Conservation (phyloP, 2,329 filamentous ascomycete species). For the Leptographium galeiforme region DNA sequence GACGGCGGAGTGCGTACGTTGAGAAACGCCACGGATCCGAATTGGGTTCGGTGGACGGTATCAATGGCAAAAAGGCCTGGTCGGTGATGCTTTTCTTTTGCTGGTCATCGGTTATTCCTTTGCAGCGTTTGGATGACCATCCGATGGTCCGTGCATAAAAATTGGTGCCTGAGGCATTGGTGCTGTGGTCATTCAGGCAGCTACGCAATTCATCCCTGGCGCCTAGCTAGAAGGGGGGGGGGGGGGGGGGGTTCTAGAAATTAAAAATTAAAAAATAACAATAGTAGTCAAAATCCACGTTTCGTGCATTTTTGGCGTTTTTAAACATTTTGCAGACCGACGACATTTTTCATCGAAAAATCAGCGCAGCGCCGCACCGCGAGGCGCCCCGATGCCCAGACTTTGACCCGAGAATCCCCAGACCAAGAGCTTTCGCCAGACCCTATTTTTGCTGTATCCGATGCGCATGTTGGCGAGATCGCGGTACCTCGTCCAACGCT, state of each 20-base stretch:
- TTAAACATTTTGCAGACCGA: slow-evolving; percentile 37
- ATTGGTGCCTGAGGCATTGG: slow-evolving; percentile 3
- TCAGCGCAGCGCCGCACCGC: slow-evolving; percentile 30
- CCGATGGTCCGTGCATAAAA: slow-evolving; percentile 7
- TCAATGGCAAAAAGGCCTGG: not conserved
- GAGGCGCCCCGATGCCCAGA: slow-evolving; percentile 43
- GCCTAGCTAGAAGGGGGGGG: too few relatives aligned
- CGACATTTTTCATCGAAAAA: slow-evolving; percentile 26
- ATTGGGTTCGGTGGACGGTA: slow-evolving; percentile 1
- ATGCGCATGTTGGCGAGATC: slow-evolving; percentile 45
- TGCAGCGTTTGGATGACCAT: slow-evolving; percentile 8
- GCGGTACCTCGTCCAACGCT: slow-evolving; percentile 32
- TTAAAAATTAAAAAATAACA: slow-evolving; percentile 4
- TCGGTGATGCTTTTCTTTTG: slow-evolving; percentile 5
- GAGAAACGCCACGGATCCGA: slow-evolving; percentile 5
- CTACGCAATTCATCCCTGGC: not conserved
- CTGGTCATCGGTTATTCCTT: slow-evolving; percentile 11
- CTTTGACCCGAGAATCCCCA: slow-evolving; percentile 29
- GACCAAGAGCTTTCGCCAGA: slow-evolving; percentile 37
- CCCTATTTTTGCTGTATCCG: slow-evolving; percentile 39
- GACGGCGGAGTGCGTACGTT: slow-evolving; percentile 1
- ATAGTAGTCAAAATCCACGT: slow-evolving; percentile 1
- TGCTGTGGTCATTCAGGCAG: not conserved
- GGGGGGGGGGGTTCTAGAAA: not conserved
- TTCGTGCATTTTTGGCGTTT: slow-evolving; percentile 16